A percentile compares a stretch with the other conserved stretches of the same genome.
These are phyloP conservation scores for Cladosporium colombiae DNA, from an alignment of 2,329 filamentous ascomycete species.

Conservation along the genomic window DNA sequence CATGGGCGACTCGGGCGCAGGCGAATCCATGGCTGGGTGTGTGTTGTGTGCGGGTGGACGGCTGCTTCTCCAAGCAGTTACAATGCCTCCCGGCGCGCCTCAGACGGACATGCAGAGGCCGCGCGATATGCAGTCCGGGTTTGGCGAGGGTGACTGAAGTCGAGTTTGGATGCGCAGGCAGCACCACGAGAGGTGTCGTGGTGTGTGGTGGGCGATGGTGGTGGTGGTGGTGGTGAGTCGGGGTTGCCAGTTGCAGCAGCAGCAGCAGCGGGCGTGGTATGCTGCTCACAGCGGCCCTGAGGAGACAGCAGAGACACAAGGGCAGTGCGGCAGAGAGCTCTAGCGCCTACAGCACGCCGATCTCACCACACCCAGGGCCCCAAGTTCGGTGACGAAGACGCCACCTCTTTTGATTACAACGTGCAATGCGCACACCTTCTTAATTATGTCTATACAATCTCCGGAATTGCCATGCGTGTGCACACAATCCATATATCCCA, in stretches of 20 bases:
- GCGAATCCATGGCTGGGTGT: conserved; percentile 47
- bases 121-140: not conserved
- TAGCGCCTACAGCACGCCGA: not conserved
- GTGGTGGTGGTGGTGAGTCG: not conserved
- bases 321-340: not conserved
- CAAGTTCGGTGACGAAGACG: not conserved
- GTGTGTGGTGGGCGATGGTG: not conserved
- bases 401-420: not conserved
- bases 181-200: not conserved
- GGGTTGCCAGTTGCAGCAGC: not conserved
- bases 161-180: not conserved
- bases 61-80: conserved; percentile 7
- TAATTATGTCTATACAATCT: not conserved
- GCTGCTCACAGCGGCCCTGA: not conserved
- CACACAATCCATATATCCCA: not conserved
- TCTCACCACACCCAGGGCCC: not conserved
- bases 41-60: conserved; percentile 3
- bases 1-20: conserved; percentile 65
- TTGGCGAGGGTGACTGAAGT: not conserved
- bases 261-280: not conserved
- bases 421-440: not conserved
- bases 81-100: conserved; percentile 17
- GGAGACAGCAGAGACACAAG: not conserved
- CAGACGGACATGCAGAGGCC: conserved; percentile 14
- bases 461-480: not conserved